Percentiles rank a stretch among this genome's conserved stretches.
Conservation (phyloP, 192 early-diverging fungal species). For the Funneliformis geosporum region DNA sequence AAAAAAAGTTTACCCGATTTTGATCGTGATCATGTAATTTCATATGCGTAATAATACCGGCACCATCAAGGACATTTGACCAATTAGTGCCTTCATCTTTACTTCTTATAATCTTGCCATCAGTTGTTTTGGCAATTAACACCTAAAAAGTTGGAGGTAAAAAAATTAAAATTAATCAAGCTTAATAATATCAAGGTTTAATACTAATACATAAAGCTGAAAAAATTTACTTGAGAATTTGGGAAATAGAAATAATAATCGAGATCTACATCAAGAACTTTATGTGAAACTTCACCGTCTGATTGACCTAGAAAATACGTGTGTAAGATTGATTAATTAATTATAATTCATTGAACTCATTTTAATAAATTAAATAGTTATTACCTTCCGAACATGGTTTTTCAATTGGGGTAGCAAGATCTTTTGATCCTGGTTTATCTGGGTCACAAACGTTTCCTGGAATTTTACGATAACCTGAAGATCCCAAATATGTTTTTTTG, state of each 20-base stretch:
- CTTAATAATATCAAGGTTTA: background rate
- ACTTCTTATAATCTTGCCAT: conserved; percentile 67
- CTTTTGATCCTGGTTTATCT: background rate
- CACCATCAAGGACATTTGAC: conserved; percentile 53
- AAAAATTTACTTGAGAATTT: conserved; percentile 48
- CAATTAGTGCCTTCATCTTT: conserved; percentile 78
- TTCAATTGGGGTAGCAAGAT: background rate
- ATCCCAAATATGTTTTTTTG: conserved; percentile 69
- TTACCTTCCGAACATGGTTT: background rate
- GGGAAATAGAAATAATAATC: conserved; percentile 68
- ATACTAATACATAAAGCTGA: background rate
- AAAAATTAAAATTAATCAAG: background rate
- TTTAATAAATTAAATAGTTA: background rate
- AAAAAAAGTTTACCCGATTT: conserved; percentile 45
- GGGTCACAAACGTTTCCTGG: background rate
- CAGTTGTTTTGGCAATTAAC: conserved; percentile 59
- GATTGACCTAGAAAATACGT: conserved; percentile 36
- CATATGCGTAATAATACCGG: conserved; percentile 56
- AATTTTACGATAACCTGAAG: conserved; percentile 37
- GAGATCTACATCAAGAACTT: conserved; percentile 47
- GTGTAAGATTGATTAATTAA: conserved; percentile 47
- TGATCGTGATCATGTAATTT: conserved; percentile 71
- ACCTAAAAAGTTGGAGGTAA: background rate
- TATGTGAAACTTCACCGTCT: background rate
- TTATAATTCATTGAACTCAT: conserved; percentile 31